These are phyloP conservation scores for Crucibulum laeve DNA, from an alignment of 768 basidiomycete genomes.

Conservation along the genomic window DNA sequence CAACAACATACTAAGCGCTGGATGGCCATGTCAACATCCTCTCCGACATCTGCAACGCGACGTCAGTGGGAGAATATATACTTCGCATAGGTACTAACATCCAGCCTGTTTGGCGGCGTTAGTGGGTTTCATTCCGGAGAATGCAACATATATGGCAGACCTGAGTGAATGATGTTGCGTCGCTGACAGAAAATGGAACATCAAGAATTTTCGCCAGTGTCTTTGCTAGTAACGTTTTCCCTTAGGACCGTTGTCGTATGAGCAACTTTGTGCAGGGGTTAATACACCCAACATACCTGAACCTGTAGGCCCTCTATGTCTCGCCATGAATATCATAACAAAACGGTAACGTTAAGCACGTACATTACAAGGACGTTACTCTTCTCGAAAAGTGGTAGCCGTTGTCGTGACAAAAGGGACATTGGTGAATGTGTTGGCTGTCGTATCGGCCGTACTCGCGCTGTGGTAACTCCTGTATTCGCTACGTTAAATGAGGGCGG, in stretches of 20 bases:
- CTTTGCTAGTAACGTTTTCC: conserved; percentile 87
- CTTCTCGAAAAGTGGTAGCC: conserved; percentile 77
- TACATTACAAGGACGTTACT: conserved; percentile 93
- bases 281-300: conserved; percentile 51
- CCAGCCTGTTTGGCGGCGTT: conserved; percentile 45
- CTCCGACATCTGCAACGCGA: conserved; percentile 75
- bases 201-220: conserved; percentile 90
- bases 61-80: not conserved
- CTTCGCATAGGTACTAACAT: conserved; percentile 40
- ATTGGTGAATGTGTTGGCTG: conserved; percentile 26
- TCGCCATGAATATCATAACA: conserved; percentile 3
- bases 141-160: too few species aligned
- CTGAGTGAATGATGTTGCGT: conserved; percentile 93
- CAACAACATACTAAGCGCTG: conserved; percentile 62
- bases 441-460: conserved; percentile 60
- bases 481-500: conserved; percentile 13
- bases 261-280: not conserved
- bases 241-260: conserved; percentile 26
- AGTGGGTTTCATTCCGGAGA: not conserved
- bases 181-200: conserved; percentile 91
- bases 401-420: conserved; percentile 37
- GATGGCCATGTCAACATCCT: conserved; percentile 92
- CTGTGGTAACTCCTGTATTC: conserved; percentile 42
- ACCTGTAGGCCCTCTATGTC: conserved; percentile 73
- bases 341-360: conserved; percentile 14